Percentiles rank a stretch among this genome's conserved stretches.
These are phyloP conservation scores for Cercospora canescens DNA, from an alignment of 2,329 filamentous ascomycete species.

Conservation along the genomic window DNA sequence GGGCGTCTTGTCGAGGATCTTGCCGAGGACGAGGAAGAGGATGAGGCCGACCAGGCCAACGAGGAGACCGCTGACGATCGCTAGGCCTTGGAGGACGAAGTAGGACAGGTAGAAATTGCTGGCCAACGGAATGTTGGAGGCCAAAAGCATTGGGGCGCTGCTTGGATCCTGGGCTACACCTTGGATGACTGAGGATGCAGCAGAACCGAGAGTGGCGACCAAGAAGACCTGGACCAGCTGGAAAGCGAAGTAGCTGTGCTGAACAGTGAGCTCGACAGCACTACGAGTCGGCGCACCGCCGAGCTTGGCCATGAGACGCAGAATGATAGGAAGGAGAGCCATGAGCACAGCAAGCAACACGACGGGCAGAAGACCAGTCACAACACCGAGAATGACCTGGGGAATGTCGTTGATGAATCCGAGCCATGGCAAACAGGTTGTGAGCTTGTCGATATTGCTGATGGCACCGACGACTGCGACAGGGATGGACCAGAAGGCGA, in stretches of 20 bases:
- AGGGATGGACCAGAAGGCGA: slow-evolving; percentile 83
- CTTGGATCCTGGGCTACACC: slow-evolving; percentile 64
- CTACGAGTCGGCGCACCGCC: slow-evolving; percentile 78
- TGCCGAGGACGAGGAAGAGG: slow-evolving; percentile 72
- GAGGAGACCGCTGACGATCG: slow-evolving; percentile 71
- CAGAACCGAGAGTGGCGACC: slow-evolving; percentile 78
- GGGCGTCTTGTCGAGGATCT: slow-evolving; percentile 73
- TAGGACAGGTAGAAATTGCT: slow-evolving; percentile 97
- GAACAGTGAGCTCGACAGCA: slow-evolving; percentile 81
- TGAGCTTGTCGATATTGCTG: slow-evolving; percentile 73
- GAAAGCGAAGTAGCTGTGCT: slow-evolving; percentile 89
- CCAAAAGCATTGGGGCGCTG: slow-evolving; percentile 32
- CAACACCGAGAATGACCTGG: slow-evolving; percentile 69
- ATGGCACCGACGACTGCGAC: slow-evolving; percentile 80
- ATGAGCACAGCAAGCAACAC: slow-evolving; percentile 80
- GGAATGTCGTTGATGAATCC: slow-evolving; percentile 74
- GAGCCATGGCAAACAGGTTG: slow-evolving; percentile 58
- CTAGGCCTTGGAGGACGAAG: slow-evolving; percentile 88
- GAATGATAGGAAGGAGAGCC: slow-evolving; percentile 79
- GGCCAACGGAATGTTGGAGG: slow-evolving; percentile 64
- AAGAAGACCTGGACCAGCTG: slow-evolving; percentile 92
- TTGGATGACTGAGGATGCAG: slow-evolving; percentile 69
- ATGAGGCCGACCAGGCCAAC: slow-evolving; percentile 74
- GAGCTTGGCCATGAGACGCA: slow-evolving; percentile 76
- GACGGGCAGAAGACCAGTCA: slow-evolving; percentile 81